A percentile compares a stretch with the other conserved stretches of the same genome.
These are phyloP conservation scores for Psilocybe tampanensis DNA, from an alignment of 768 basidiomycete genomes.

Conservation along the genomic window DNA sequence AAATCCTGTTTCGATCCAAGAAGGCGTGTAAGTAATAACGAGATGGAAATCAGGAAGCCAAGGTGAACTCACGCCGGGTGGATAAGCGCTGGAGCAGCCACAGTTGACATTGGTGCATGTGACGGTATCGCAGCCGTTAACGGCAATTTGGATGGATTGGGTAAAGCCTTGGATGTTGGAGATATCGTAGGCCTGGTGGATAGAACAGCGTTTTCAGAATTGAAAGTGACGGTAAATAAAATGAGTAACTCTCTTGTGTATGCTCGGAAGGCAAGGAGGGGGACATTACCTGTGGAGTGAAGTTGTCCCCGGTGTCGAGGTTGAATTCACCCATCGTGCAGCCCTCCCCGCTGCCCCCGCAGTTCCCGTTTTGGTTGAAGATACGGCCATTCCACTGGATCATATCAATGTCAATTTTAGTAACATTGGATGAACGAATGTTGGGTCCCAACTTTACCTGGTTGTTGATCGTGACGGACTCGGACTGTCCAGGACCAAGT, in stretches of 20 bases:
- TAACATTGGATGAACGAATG: too few relatives aligned
- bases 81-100: conserved; percentile 34
- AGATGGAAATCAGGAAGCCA: too few relatives aligned
- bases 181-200: conserved; percentile 40
- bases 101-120: conserved; percentile 41
- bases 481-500: conserved; percentile 26
- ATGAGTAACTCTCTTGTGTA: too few relatives aligned
- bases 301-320: conserved; percentile 34
- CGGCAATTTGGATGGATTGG: conserved; percentile 35
- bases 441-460: conserved; percentile 23
- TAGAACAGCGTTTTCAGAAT: too few relatives aligned
- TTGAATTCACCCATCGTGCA: conserved; percentile 44
- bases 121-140: conserved; percentile 40
- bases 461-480: conserved; percentile 30
- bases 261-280: too few relatives aligned
- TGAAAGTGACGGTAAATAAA: too few relatives aligned
- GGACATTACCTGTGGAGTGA: conserved; percentile 25
- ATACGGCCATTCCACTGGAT: conserved; percentile 43
- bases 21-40: too few relatives aligned
- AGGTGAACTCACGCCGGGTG: conserved; percentile 33
- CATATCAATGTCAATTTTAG: not conserved
- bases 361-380: conserved; percentile 38
- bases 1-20: too few relatives aligned
- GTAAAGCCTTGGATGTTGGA: conserved; percentile 48
- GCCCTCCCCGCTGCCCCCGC: conserved; percentile 39